phyloP scores from a whole-genome alignment of 2,329 filamentous ascomycete genomes.

The Colletotrichum musae region DNA sequence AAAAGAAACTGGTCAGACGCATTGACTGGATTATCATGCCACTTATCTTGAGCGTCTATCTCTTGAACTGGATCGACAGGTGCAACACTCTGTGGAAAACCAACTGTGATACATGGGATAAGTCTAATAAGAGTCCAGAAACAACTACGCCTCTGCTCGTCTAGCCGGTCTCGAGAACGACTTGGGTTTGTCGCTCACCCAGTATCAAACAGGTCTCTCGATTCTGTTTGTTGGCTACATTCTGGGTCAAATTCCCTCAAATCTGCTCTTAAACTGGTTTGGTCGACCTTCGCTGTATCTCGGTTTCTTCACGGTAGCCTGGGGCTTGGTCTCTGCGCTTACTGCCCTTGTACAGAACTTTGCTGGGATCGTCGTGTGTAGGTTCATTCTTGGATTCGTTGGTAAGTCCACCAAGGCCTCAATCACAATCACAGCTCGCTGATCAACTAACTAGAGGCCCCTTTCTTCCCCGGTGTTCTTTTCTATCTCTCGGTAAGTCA shows the following conservation, averaged over 20 bases:
- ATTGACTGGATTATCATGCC: constrained; percentile 30
- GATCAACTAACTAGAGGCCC: constrained; percentile 51
- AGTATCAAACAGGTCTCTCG: constrained; percentile 45
- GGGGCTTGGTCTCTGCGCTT: constrained; percentile 40
- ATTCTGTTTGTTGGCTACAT: constrained; percentile 50
- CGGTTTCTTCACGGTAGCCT: constrained; percentile 53
- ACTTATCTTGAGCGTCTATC: constrained; percentile 20
- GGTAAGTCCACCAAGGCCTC: constrained; percentile 40
- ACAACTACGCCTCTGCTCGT: constrained; percentile 27
- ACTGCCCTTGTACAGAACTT: constrained; percentile 52
- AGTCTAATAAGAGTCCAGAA: constrained; percentile 3
- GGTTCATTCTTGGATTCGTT: constrained; percentile 56
- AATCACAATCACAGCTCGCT: neutral
- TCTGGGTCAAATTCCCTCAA: constrained; percentile 45
- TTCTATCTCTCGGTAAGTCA: constrained; percentile 56
- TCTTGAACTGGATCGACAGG: constrained; percentile 33
- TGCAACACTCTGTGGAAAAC: neutral
- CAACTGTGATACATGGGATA: neutral
- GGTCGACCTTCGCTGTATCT: constrained; percentile 51
- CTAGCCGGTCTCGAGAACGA: constrained; percentile 43
- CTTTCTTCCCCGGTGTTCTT: constrained; percentile 63
- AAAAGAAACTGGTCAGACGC: constrained; percentile 18
- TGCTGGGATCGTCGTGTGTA: constrained; percentile 51
- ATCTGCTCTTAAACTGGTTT: constrained; percentile 47
- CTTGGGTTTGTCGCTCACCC: constrained; percentile 47